Base-by-base conservation (phyloP, 768 basidiomycete genomes). In the Hericium erinaceus region DNA sequence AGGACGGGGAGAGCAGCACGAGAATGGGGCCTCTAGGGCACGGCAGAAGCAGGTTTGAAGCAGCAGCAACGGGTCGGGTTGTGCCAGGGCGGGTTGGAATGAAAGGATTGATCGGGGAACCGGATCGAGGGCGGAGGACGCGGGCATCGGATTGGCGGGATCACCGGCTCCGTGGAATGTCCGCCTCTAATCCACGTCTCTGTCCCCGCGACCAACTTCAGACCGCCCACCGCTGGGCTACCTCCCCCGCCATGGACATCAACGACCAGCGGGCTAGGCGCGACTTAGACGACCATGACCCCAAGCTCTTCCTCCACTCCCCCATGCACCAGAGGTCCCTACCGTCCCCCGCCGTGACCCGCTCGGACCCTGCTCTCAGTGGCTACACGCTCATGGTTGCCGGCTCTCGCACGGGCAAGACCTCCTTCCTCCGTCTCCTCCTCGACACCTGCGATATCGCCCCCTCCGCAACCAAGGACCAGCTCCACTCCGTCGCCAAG, bases 371-470 rank as follows among this genome's bases (percentile, higher is more conserved):
- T 64, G 62, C 70, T 70, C 62, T 71, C 75, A 75, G 66, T 66
- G 73, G 74, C 39, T 80, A 80, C 75, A 84, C 85, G 64, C 74
- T 92, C 70, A 85, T 92, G 75, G 88, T 89, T 67, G 89, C 89
- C 58, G 89, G 89, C 54, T 83, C 81, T 68, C 77, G 85, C 73
- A 84, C 86, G 73, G 87, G 88, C 73, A 93, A 93, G 79, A 90
- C 89, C 22, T 85, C 88, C 60, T 88, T 93, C 67, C 84, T 92
- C 67, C 83, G 89, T 57, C 86, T 92, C 66, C 78, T 93, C 62
- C 81, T 92, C 70, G 89, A 91, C 76, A 89, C 91, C 62, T 80
- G 80, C 75, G 75, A 80, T 68, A 75, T 92, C 66, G 80, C 87
- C 13, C 73, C 78, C 41, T 68, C 75, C 20, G 80, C 82, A 55